Evolutionary conservation across 371 early-diverging fungal species (phyloP).

Genomic region (Mortierella sp.): DNA sequence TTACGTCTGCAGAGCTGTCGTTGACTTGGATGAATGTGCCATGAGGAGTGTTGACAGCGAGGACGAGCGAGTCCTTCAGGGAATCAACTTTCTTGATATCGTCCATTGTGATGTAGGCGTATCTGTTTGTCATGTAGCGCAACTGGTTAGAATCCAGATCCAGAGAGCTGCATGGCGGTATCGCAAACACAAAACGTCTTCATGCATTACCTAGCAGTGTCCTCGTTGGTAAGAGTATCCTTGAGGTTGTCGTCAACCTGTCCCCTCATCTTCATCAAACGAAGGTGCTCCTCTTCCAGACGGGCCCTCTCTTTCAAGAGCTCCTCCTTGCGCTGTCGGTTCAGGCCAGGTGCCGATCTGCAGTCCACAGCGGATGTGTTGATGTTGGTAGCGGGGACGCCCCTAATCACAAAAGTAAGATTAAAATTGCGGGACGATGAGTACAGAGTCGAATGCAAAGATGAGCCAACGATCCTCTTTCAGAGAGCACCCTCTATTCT

Average conservation of each 20-base stretch:
- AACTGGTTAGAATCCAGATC: not conserved
- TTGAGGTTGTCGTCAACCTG: conserved; percentile 34
- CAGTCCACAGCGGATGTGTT: conserved; percentile 16
- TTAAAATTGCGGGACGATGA: conserved; percentile 22
- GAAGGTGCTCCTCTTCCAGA: conserved; percentile 26
- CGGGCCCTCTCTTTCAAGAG: conserved; percentile 36
- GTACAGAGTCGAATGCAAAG: conserved; percentile 1
- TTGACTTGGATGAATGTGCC: conserved; percentile 49
- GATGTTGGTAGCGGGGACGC: conserved; percentile 16
- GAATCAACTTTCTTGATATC: conserved; percentile 51
- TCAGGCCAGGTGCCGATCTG: conserved; percentile 25
- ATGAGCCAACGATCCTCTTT: conserved; percentile 2
- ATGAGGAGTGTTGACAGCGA: conserved; percentile 43
- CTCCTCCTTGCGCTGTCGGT: conserved; percentile 41
- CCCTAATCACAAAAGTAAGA: conserved; percentile 18
- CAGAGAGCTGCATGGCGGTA: not conserved
- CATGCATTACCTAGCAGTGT: conserved; percentile 44
- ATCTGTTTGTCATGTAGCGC: conserved; percentile 16
- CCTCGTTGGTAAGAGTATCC: conserved; percentile 38
- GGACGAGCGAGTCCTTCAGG: conserved; percentile 41
- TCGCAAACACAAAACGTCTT: too few species aligned
- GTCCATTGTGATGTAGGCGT: conserved; percentile 42
- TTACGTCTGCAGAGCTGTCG: conserved; percentile 33
- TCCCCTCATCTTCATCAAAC: conserved; percentile 28
- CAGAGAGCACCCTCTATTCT: not conserved